phyloP scores from a whole-genome alignment of 2,329 filamentous ascomycete species.

The Myriosclerotinia curreyana region DNA sequence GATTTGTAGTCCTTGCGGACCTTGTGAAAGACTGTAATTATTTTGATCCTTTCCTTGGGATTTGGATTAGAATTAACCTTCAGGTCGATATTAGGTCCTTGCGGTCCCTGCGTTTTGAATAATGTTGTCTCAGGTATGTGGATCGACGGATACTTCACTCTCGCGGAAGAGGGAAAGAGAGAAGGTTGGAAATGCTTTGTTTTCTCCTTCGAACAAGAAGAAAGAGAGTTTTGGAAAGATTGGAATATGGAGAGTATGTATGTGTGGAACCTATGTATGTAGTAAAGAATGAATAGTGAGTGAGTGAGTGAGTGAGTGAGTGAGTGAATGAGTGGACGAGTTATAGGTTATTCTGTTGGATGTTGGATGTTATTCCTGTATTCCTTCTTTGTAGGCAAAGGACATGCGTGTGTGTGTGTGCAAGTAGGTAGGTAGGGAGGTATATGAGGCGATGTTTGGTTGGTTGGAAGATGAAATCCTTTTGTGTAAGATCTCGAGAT shows the following conservation, averaged over 20 bases:
- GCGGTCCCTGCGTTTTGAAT: constrained; percentile 16
- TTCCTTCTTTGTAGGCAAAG: neutral
- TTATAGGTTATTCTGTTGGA: neutral
- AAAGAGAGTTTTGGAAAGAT: neutral
- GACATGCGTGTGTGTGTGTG: neutral
- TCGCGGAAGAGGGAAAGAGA: constrained; percentile 10
- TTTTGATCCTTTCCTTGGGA: constrained; percentile 10
- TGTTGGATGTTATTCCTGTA: neutral
- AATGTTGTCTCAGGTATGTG: neutral
- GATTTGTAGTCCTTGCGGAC: constrained; percentile 20
- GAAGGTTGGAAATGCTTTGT: constrained; percentile 7
- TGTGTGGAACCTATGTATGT: neutral
- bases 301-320: neutral
- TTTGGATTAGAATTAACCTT: neutral
- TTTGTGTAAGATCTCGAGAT: no score
- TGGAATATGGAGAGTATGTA: neutral
- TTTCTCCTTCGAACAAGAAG: neutral
- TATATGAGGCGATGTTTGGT: neutral
- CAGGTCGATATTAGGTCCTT: neutral
- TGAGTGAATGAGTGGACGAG: neutral
- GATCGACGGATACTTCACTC: constrained; percentile 18
- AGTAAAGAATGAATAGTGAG: neutral
- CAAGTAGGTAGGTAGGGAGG: neutral
- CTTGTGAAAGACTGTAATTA: neutral
- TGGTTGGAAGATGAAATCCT: no score